A percentile compares a stretch with the other conserved stretches of the same genome.
Conservation (phyloP, 2,329 filamentous ascomycete genomes). For the Pyricularia grisea region DNA sequence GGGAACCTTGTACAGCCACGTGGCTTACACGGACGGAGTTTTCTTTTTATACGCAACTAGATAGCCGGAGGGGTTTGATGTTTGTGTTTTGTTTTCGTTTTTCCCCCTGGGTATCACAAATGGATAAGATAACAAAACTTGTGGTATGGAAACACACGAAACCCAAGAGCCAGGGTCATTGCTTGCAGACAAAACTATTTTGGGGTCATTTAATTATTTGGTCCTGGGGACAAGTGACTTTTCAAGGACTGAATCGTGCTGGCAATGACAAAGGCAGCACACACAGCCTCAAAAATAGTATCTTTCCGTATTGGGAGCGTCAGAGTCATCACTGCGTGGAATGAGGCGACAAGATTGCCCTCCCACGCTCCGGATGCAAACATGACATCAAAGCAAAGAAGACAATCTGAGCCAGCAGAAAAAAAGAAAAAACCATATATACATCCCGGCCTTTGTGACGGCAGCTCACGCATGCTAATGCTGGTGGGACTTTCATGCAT, state of each 20-base stretch:
- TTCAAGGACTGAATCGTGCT: neutral
- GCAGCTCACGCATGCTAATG: neutral
- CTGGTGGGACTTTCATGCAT: neutral
- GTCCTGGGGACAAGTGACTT: no score
- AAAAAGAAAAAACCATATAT: neutral
- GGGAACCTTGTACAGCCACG: neutral
- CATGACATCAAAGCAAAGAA: neutral
- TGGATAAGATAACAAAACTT: neutral
- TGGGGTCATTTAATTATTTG: neutral
- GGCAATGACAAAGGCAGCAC: neutral
- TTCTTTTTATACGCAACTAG: no score
- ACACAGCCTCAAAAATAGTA: neutral
- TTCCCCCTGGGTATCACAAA: no score
- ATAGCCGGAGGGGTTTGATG: neutral
- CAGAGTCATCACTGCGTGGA: neutral
- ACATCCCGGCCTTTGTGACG: neutral
- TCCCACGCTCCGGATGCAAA: neutral
- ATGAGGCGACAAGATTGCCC: neutral
- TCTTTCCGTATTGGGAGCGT: no score
- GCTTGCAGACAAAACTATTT: neutral
- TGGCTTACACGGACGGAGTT: neutral
- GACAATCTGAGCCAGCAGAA: no score
- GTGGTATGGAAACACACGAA: neutral
- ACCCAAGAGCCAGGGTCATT: neutral
- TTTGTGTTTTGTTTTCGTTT: no score